These are phyloP conservation scores for Endocladia muricata DNA, from an alignment of 31 red algal species.

Conservation along the genomic window DNA sequence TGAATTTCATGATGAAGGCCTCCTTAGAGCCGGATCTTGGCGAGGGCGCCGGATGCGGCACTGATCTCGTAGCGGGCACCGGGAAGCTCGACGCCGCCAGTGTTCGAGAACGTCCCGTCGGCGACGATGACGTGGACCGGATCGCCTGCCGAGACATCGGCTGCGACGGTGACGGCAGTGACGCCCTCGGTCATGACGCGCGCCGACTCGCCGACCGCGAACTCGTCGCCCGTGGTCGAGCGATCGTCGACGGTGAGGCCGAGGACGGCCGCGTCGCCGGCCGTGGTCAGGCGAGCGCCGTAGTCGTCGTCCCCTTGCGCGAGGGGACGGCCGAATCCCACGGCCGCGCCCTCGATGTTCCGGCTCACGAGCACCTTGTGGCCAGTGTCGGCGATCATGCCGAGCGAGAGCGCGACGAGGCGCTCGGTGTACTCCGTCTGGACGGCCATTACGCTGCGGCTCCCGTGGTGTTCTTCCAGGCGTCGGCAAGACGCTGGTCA, in stretches of 20 bases:
- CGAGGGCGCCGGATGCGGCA: neutral
- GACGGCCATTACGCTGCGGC: neutral
- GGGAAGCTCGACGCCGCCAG: neutral
- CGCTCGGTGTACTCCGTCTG: neutral
- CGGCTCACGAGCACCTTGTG: neutral
- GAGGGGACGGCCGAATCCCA: neutral
- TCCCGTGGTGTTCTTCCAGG: neutral
- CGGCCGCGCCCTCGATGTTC: neutral
- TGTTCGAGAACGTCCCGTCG: neutral
- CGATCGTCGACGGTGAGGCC: neutral
- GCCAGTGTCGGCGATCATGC: neutral
- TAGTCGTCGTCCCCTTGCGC: neutral
- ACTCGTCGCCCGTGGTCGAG: neutral
- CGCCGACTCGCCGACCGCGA: neutral
- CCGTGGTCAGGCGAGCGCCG: neutral
- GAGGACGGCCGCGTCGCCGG: neutral
- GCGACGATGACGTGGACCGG: neutral
- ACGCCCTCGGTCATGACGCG: neutral
- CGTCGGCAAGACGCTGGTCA: too few relatives aligned
- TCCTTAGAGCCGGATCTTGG: neutral
- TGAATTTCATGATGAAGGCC: constrained; percentile 1
- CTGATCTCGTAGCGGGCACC: neutral
- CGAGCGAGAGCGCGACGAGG: neutral
- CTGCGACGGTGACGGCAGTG: neutral
- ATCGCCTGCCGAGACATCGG: neutral